Conservation (phyloP, 345 rosid genomes). For the Moricandia arvensis region DNA sequence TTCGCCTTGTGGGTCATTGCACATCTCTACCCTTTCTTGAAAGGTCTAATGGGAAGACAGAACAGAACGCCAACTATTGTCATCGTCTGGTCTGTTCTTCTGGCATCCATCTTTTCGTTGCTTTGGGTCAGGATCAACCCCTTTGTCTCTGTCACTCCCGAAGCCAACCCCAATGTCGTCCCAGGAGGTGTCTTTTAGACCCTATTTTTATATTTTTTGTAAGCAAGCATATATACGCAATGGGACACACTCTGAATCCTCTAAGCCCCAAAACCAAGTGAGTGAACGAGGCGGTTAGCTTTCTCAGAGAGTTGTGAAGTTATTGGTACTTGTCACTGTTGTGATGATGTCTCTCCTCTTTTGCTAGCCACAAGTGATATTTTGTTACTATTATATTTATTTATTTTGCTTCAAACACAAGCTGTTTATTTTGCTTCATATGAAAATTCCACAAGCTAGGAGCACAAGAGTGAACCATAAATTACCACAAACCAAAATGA, state of each 20-base stretch:
- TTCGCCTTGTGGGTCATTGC: not conserved
- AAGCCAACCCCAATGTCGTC: not conserved
- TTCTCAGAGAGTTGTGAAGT: not conserved
- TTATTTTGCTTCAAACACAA: not conserved
- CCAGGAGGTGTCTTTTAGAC: not conserved
- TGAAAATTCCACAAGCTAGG: no score
- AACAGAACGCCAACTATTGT: not conserved
- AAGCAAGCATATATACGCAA: not conserved
- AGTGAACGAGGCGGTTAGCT: not conserved
- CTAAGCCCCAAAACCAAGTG: not conserved
- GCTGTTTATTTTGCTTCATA: no score
- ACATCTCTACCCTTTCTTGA: not conserved
- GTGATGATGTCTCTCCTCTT: not conserved
- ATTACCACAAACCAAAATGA: not conserved
- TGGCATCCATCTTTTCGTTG: not conserved
- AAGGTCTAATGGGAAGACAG: not conserved
- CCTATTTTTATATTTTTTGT: not conserved
- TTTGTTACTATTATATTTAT: not conserved
- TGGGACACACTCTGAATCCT: not conserved
- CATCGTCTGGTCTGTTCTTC: not conserved
- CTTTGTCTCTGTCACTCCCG: not conserved
- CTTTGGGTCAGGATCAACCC: constrained; percentile 1
- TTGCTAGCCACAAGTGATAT: not conserved
- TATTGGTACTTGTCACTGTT: not conserved
- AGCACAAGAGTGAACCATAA: not conserved